Evolutionary conservation across 768 basidiomycete genomes (phyloP).

Genomic region (Termitomyces sp.): DNA sequence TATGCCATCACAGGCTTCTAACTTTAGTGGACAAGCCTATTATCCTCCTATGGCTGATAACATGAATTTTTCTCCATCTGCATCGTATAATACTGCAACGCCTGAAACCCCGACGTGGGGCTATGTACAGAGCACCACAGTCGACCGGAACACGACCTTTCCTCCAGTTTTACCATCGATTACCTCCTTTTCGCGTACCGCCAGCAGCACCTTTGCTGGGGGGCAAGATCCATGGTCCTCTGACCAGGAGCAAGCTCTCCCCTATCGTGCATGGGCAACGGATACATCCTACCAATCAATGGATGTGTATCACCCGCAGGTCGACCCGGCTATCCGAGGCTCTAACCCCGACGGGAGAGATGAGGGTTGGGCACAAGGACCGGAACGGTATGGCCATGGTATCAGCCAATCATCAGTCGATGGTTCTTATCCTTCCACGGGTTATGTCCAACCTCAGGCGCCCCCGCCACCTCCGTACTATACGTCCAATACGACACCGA

Average conservation of each 20-base stretch:
- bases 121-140: slow-evolving; percentile 36
- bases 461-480: slow-evolving; percentile 22
- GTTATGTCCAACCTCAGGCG: slow-evolving; percentile 19
- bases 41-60: slow-evolving; percentile 38
- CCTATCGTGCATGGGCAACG: slow-evolving; percentile 48
- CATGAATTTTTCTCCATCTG: slow-evolving; percentile 33
- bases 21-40: slow-evolving; percentile 36
- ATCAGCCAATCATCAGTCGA: slow-evolving; percentile 26
- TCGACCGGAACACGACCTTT: slow-evolving; percentile 42
- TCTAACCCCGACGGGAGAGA: slow-evolving; percentile 33
- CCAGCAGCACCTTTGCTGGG: slow-evolving; percentile 14
- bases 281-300: slow-evolving; percentile 31
- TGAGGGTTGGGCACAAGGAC: slow-evolving; percentile 21
- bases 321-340: slow-evolving; percentile 36
- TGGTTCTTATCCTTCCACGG: slow-evolving; percentile 19
- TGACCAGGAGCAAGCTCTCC: slow-evolving; percentile 24
- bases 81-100: slow-evolving; percentile 35
- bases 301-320: slow-evolving; percentile 22
- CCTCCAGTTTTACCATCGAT: slow-evolving; percentile 49
- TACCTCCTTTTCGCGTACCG: slow-evolving; percentile 40
- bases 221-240: slow-evolving; percentile 23
- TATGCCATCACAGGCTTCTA: slow-evolving; percentile 33
- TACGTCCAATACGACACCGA: slow-evolving; percentile 14
- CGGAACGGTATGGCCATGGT: slow-evolving; percentile 20
- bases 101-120: slow-evolving; percentile 50